Base-by-base conservation (phyloP, 768 basidiomycete species). In the Goffeauzyma gilvescens region DNA sequence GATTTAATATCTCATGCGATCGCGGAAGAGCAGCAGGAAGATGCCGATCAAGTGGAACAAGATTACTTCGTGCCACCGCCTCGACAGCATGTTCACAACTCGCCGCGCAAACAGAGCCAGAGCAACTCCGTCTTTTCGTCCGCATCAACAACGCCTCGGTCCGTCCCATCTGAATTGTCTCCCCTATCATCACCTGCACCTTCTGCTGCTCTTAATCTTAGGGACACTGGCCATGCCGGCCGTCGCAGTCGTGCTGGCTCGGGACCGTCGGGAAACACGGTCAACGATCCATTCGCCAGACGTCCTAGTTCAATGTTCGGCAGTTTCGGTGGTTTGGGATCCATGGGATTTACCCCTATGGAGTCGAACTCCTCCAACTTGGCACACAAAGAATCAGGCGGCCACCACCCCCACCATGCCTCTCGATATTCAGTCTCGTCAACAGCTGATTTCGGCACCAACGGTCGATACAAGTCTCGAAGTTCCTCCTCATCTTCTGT, bases 261-360 rank as follows among this genome's bases (percentile, higher is more conserved):
- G 21, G 27, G 22, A 12, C 23, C 15, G 9, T 38, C 37, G 23
- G 27, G 20, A 14, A 18, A 25, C 12, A n/a, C 20, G 18, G 44
- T 45, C 15, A 38, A 32, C 37, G 44, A 45, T 32, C 44, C 44
- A n/a, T 45, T 45, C 23, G 38, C 33, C 2, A 20, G 44, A 17
- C 30, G 44, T 12, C 44, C 44, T 2, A 31, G 22, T 13, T 39
- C 38, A 9, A 45, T 45, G 44, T 45, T 45, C 26, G 44, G 44
- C 12, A n/a, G n/a, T n/a, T n/a, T n/a, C n/a, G 18, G 39, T 13
- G 44, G 44, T 3, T 21, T 45, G 22, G 44, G 44, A 10, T 39
- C 38, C 14, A 25, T 21, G 13, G 42, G 42, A 9, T 39, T 45
- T 37, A 45, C 44, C 4, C 37, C 44, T 5, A 9, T 45, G 22